These are phyloP conservation scores for Flaveria robusta DNA, from an alignment of 129 eudicot species.

Conservation along the genomic window DNA sequence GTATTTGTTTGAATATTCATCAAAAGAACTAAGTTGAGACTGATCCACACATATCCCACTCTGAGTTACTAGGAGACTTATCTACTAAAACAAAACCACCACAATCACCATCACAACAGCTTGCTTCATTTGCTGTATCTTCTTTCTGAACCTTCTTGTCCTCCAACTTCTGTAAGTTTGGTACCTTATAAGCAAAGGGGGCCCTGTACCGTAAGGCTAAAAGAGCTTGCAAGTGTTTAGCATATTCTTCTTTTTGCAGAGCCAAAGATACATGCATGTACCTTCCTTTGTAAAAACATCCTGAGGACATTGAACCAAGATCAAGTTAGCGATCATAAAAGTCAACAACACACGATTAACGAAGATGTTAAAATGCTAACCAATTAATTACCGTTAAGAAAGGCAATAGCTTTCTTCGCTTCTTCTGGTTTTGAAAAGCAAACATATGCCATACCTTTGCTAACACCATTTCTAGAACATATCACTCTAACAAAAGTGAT, in stretches of 20 bases:
- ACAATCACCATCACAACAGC: conserved; percentile 6
- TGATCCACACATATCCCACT: not conserved
- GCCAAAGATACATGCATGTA: conserved; percentile 41
- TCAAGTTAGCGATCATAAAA: conserved; percentile 13
- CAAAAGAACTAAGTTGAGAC: not conserved
- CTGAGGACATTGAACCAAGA: conserved; percentile 25
- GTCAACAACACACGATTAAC: not conserved
- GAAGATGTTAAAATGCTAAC: not conserved
- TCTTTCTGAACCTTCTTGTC: conserved; percentile 24
- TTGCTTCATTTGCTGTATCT: conserved; percentile 11
- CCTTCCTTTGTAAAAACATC: conserved; percentile 39
- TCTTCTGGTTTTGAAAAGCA: conserved; percentile 42
- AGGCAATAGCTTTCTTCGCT: conserved; percentile 43
- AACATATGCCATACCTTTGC: conserved; percentile 47
- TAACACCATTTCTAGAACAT: conserved; percentile 38
- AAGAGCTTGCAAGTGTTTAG: conserved; percentile 22
- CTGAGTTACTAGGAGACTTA: conserved; percentile 10
- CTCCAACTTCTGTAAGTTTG: conserved; percentile 1
- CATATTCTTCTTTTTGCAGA: conserved; percentile 26
- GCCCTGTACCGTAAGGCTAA: conserved; percentile 6
- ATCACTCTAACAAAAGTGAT: conserved; percentile 46
- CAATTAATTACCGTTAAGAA: conserved; percentile 39
- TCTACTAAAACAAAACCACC: conserved; percentile 17
- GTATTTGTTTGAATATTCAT: not conserved
- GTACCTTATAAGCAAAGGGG: conserved; percentile 3